Conservation (phyloP, 2,329 filamentous ascomycete species). For the Scytalidium sp. region DNA sequence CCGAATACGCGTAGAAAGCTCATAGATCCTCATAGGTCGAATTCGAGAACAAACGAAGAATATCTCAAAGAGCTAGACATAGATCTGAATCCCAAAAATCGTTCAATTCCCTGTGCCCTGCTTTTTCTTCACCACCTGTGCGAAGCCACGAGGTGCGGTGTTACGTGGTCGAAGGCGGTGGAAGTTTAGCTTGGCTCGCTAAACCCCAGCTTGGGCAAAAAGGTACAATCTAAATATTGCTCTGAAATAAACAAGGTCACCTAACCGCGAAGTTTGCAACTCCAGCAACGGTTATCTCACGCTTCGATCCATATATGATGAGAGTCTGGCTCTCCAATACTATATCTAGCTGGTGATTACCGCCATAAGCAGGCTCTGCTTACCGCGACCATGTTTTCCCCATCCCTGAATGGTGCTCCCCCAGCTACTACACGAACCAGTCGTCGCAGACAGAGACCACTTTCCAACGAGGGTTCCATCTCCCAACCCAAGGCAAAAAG, state of each 20-base stretch:
- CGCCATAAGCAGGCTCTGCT: neutral
- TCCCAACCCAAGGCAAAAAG: slow-evolving; percentile 64
- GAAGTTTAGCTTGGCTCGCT: neutral
- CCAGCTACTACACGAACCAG: slow-evolving; percentile 55
- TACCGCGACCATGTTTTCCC: slow-evolving; percentile 53
- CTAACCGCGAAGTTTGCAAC: neutral
- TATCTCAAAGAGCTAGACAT: neutral
- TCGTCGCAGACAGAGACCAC: slow-evolving; percentile 57
- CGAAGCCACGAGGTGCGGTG: neutral
- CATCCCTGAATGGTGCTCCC: slow-evolving; percentile 47
- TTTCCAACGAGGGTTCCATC: slow-evolving; percentile 48
- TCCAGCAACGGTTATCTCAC: neutral
- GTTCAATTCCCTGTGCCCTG: too few relatives aligned
- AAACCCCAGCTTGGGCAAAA: neutral
- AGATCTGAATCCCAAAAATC: neutral
- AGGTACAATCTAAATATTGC: neutral
- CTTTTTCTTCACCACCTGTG: neutral
- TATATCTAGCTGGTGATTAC: neutral
- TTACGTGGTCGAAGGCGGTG: neutral
- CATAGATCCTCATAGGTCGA: too few relatives aligned
- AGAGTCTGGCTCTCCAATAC: neutral
- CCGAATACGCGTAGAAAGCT: too few relatives aligned
- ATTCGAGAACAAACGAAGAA: too few relatives aligned
- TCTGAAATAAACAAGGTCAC: neutral
- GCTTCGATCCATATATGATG: neutral